phyloP scores from a whole-genome alignment of 768 basidiomycete species.

The Pleurotus djamor region DNA sequence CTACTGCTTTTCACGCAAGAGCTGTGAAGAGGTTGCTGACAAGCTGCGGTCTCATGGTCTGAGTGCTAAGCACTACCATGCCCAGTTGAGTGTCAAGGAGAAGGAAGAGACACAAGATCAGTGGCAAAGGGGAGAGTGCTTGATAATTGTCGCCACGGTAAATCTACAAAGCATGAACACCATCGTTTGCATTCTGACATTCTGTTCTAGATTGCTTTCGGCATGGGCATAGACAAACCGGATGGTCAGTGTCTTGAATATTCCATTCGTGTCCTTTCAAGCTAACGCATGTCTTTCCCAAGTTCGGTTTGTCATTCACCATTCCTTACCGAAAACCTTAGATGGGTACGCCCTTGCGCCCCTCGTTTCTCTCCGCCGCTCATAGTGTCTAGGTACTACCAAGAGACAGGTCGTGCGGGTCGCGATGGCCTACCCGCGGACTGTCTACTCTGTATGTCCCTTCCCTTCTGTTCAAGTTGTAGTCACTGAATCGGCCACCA shows the following conservation, averaged over 20 bases:
- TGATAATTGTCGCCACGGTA: slow-evolving; percentile 94
- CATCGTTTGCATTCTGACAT: slow-evolving; percentile 3
- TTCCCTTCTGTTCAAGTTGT: not conserved
- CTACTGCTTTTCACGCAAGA: slow-evolving; percentile 70
- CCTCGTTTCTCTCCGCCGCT: not conserved
- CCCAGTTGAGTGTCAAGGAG: slow-evolving; percentile 63
- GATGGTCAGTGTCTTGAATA: slow-evolving; percentile 45
- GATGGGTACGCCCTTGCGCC: slow-evolving; percentile 56
- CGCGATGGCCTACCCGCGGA: slow-evolving; percentile 83
- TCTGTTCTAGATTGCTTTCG: slow-evolving; percentile 77
- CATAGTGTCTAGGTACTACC: slow-evolving; percentile 63
- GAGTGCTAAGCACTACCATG: slow-evolving; percentile 82
- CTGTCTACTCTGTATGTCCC: slow-evolving; percentile 81
- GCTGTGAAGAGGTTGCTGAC: slow-evolving; percentile 80
- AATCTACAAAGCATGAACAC: slow-evolving; percentile 15
- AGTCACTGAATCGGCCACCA: not conserved
- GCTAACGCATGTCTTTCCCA: slow-evolving; percentile 20
- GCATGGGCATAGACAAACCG: slow-evolving; percentile 94
- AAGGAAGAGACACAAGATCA: slow-evolving; percentile 59
- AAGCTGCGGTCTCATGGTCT: slow-evolving; percentile 56
- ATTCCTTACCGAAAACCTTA: slow-evolving; percentile 76
- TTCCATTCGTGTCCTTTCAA: not conserved
- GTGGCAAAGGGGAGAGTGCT: slow-evolving; percentile 72
- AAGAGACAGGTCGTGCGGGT: slow-evolving; percentile 97
- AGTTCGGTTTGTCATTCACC: slow-evolving; percentile 94